Conservation (phyloP, 2,329 filamentous ascomycete species). For the Ceratocystiopsis sp. region DNA sequence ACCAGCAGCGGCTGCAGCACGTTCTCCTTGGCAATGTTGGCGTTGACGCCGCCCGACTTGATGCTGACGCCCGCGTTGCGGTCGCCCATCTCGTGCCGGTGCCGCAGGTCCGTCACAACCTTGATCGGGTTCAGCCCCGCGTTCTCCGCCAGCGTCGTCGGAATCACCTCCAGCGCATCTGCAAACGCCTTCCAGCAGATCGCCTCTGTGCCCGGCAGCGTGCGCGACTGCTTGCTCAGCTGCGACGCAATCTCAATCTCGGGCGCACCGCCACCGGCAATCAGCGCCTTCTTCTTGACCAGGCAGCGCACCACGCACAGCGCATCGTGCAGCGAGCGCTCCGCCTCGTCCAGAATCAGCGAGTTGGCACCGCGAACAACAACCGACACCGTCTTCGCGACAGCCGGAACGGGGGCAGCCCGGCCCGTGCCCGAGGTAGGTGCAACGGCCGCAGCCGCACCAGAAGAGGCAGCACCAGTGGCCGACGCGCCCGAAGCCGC, state of each 20-base stretch:
- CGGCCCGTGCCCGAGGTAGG: too few relatives aligned
- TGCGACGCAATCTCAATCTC: constrained; percentile 92
- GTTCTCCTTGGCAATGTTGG: constrained; percentile 92
- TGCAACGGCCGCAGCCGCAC: constrained; percentile 14
- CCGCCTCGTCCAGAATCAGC: constrained; percentile 90
- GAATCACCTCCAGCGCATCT: constrained; percentile 91
- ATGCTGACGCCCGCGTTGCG: constrained; percentile 95
- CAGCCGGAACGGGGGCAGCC: too few relatives aligned
- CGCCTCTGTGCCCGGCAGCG: constrained; percentile 76
- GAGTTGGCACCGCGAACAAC: constrained; percentile 88
- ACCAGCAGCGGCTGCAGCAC: constrained; percentile 91
- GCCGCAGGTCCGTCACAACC: constrained; percentile 88
- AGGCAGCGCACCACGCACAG: constrained; percentile 94
- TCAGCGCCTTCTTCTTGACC: constrained; percentile 99
- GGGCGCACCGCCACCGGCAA: constrained; percentile 87
- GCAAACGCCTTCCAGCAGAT: constrained; percentile 99
- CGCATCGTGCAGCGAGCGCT: constrained; percentile 90
- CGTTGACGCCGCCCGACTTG: constrained; percentile 91
- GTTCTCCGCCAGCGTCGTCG: constrained; percentile 92
- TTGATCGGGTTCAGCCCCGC: constrained; percentile 97
- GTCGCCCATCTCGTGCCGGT: constrained; percentile 88
- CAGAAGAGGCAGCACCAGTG: neutral
- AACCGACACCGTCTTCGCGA: constrained; percentile 76
- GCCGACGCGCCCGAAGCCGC: neutral
- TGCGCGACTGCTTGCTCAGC: constrained; percentile 65